Base-by-base conservation (phyloP, 1,139 yeast genomes). In the Hyphopichia fennica region DNA sequence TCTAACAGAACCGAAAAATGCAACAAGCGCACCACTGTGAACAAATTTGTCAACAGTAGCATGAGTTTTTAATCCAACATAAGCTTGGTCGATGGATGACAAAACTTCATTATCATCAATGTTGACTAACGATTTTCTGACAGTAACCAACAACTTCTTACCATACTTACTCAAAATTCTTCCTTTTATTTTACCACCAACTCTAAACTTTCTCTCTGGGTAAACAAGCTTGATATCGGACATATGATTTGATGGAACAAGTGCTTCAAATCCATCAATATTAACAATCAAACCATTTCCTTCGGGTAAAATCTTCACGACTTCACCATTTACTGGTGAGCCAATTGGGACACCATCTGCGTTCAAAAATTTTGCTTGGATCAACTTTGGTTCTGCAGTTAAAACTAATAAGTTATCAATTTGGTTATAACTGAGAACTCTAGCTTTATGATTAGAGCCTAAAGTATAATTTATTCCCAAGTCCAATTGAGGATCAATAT, bases 131-230 rank as follows among this genome's bases (percentile, higher is more conserved):
- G 96, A 81, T 63, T 91, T 93, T 62, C 91, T 90, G 53, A 91
- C 65, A 2, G 99, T 87, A 30, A 88, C 72, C 40, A 71, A 66
- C 37, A 89, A 67, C 42, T 75, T 54, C 52, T 59, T 66, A 18
- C 72, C 69, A 31, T 60, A 56, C 28, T 66, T 67, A 41, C 61
- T 68, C 50, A 77, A 63, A 9, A 78, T 80, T 64, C 96, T 81
- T 47, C 86, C 95, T 56, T 78, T 86, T 32, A 87, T 87, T 52
- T 83, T 86, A 39, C 84, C 70, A 9, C 96, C 98, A 39, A 81
- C 80, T 63, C 87, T 88, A 73, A 83, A 93, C 59, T 90, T 88
- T 69, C 93, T 81, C 64, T 93, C 98, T 5, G 99, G 99, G 58
- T 90, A 85, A 7, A 83, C 81, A 49, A 93, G 72, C 58, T 82